Conservation (phyloP, 306 rosid genomes). For the Vigna angularis region DNA sequence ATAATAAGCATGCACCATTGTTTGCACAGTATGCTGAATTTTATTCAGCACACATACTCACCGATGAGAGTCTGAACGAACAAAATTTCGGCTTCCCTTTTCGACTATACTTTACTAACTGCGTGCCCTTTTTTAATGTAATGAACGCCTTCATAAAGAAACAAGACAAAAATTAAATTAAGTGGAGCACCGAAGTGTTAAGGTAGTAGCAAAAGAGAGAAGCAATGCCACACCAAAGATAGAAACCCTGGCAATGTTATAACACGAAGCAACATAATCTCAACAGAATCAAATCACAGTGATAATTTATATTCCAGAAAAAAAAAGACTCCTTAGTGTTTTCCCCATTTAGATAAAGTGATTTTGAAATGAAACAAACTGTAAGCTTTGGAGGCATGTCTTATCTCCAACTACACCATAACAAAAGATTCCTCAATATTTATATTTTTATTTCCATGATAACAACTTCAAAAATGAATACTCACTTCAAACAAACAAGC, state of each 20-base stretch:
- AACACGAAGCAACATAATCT: conserved; percentile 18
- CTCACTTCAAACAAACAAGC: not conserved
- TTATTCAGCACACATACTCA: conserved; percentile 48
- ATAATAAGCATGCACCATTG: conserved; percentile 19
- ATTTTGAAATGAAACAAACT: not conserved
- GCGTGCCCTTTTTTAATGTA: conserved; percentile 80
- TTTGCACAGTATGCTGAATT: not conserved
- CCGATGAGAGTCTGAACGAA: conserved; percentile 83
- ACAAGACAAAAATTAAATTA: conserved; percentile 25
- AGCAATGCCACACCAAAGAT: no score
- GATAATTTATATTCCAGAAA: conserved; percentile 30
- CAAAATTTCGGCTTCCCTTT: conserved; percentile 87
- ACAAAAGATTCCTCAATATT: not conserved
- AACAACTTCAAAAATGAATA: not conserved
- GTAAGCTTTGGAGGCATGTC: not conserved
- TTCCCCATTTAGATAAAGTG: conserved; percentile 19
- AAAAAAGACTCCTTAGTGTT: not conserved
- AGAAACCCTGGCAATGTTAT: no score
- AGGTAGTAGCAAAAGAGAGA: no score
- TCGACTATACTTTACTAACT: conserved; percentile 80
- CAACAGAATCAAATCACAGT: conserved; percentile 34
- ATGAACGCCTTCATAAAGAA: conserved; percentile 69
- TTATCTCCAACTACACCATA: not conserved
- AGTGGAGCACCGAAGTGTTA: not conserved
- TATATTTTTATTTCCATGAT: conserved; percentile 1